phyloP scores from a whole-genome alignment of 2,329 filamentous ascomycete genomes.

The Calcarisporium arbuscula region DNA sequence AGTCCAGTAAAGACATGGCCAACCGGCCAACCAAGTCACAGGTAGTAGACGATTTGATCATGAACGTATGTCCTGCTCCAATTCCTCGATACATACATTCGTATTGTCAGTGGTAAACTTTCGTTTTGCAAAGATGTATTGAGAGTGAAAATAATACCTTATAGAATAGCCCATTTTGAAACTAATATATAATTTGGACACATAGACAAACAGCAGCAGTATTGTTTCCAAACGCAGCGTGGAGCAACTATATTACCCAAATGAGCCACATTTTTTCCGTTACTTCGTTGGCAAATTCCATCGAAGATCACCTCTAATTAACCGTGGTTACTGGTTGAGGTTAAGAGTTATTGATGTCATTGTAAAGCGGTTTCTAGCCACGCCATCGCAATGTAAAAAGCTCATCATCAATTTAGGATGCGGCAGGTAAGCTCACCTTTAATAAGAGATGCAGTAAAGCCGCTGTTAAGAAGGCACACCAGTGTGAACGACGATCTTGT shows the following conservation, averaged over 20 bases:
- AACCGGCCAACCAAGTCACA: slow-evolving; percentile 17
- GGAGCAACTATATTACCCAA: slow-evolving; percentile 75
- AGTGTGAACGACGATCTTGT: too few relatives aligned
- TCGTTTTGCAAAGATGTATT: too few relatives aligned
- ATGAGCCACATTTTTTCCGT: slow-evolving; percentile 76
- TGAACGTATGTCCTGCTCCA: slow-evolving; percentile 38
- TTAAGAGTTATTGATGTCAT: slow-evolving; percentile 75
- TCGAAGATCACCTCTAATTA: slow-evolving; percentile 79
- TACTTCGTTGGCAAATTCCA: slow-evolving; percentile 83
- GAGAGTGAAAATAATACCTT: too few relatives aligned
- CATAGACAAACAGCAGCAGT: slow-evolving; percentile 79
- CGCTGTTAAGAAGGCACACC: too few relatives aligned
- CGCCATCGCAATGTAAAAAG: slow-evolving; percentile 51
- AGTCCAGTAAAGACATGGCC: too few relatives aligned
- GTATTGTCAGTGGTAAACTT: not conserved
- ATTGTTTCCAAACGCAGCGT: slow-evolving; percentile 91
- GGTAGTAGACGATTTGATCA: slow-evolving; percentile 45
- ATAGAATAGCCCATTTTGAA: not conserved
- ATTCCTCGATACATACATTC: not conserved
- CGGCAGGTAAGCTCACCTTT: slow-evolving; percentile 81
- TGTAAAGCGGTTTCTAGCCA: slow-evolving; percentile 65
- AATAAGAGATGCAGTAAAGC: too few relatives aligned
- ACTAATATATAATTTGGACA: slow-evolving; percentile 1
- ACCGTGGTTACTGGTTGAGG: slow-evolving; percentile 81
- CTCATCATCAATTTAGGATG: slow-evolving; percentile 80